phyloP scores from a whole-genome alignment of 768 basidiomycete species.

The Leccinum rimulosum region DNA sequence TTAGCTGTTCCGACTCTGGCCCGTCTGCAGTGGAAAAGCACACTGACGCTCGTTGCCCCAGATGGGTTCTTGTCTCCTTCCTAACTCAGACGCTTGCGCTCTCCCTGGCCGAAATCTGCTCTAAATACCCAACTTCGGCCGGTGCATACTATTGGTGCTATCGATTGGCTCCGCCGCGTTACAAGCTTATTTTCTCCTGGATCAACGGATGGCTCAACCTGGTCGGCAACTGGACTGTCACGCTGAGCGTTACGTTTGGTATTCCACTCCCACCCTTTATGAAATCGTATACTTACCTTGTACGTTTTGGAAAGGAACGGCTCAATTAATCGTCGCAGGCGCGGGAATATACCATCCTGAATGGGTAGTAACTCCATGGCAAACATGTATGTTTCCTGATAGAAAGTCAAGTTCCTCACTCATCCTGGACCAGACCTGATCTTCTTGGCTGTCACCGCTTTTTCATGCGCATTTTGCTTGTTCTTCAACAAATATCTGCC shows the following conservation, averaged over 20 bases:
- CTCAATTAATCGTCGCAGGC: conserved; percentile 59
- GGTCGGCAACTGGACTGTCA: conserved; percentile 67
- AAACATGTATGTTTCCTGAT: conserved; percentile 45
- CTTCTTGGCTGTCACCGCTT: conserved; percentile 50
- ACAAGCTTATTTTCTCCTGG: conserved; percentile 55
- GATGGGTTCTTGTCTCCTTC: conserved; percentile 51
- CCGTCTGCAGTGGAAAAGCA: neutral
- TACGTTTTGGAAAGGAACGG: conserved; percentile 41
- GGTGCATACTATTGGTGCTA: conserved; percentile 70
- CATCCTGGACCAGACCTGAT: conserved; percentile 42
- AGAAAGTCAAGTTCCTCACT: neutral
- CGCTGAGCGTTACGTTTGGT: conserved; percentile 65
- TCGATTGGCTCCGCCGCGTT: conserved; percentile 51
- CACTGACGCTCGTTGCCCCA: conserved; percentile 14
- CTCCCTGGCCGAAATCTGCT: conserved; percentile 57
- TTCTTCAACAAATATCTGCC: conserved; percentile 54
- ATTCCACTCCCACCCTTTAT: neutral
- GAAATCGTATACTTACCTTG: neutral
- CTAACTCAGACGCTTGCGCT: conserved; percentile 48
- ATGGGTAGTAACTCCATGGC: conserved; percentile 57
- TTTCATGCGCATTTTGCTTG: conserved; percentile 50
- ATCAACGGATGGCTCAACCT: conserved; percentile 69
- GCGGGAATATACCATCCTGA: conserved; percentile 55
- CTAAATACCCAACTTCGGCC: conserved; percentile 59
- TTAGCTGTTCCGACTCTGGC: conserved; percentile 16